Base-by-base conservation (phyloP, 2,329 filamentous ascomycete species). In the Alternaria gansuensis region DNA sequence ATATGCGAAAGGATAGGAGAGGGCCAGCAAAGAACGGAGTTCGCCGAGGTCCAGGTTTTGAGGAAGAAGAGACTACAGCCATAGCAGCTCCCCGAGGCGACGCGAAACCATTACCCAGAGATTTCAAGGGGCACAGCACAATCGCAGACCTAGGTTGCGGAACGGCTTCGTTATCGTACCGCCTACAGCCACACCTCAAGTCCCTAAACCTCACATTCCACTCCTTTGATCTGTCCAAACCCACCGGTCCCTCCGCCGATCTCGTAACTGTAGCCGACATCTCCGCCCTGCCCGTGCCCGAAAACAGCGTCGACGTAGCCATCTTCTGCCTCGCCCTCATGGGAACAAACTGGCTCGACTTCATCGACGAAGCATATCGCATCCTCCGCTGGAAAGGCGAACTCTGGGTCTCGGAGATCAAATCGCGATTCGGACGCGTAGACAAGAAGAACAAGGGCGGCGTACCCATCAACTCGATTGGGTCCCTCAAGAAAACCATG, bases 271-370 rank as follows among this genome's bases (percentile, higher is more conserved):
- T 89, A 62, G 93, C 95, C 13, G 95, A 99, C 79, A 95, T 98
- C 51, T 90, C 93, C 29, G 85, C 90, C 59, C 82, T 99, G 2
- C 94, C 94, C 0, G 81, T 97, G 0, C 82, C 82, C 5, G 88
- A 93, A 67, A 89, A 87, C 43, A 88, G 85, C 62, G 88, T 93
- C 61, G 93, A 99, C 77, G 84, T 99, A 5, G 91, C 91, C 48
- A 89, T 99, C 67, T 98, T 98, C 82, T 99, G 95, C 78, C 85
- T 99, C 31, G 95, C 94, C 49, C 86, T 99, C 59, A 99, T 99
- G 95, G 95, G 95, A 73, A 99, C 95, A 54, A 99, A 99, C 81
- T 99, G 95, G 94, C 86, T 96, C 52, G 89, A 92, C 69, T 98
- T 99, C 76, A 86, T 99, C 71, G 95, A 98, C 79, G 95, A 99